Base-by-base conservation (phyloP, 2,329 filamentous ascomycete species). In the Neonectria ditissima region DNA sequence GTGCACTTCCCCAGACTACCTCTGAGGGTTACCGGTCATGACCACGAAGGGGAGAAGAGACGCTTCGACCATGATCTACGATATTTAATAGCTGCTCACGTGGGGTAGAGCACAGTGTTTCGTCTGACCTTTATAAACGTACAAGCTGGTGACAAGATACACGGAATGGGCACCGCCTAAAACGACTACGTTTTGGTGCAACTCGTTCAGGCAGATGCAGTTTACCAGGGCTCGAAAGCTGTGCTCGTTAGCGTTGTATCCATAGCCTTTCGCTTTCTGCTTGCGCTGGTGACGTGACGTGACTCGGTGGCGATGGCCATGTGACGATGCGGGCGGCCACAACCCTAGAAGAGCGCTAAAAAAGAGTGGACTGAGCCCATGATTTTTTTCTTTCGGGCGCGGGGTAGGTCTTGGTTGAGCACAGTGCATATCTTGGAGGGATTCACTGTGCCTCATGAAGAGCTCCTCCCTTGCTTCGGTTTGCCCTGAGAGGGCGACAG, bases 311-410 rank as follows among this genome's bases (percentile, higher is more conserved):
- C n/a, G 28, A 32, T 28, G 26, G 18, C 26, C 47, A 50, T 18
- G 45, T 48, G 47, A 41, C 11, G 47, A 34, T 8, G 26, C 13
- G 28, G 26, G 43, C 43, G 43, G 16, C 37, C 55, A 50, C 47
- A 59, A 43, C 48, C 56, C 56, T 47, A 53, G 13, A 37, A 34
- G 14, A 20, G 20, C 30, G 50, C 34, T 37, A 52, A 32, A 20
- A 16, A 47, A 47, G 43, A 24, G 30, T 41, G 34, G 24, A 30
- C 9, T 32, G 22, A 34, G 56, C 37, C 50, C 28, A 37, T 20
- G n/a, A 11, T 45, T 30, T 53, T 59, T 43, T 43, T 34, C 53
- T 47, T 45, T 52, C 44, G 39, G 48, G 50, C 43, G 56, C 56
- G 56, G 56, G 56, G 56, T 59, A 59, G 45, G 41, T 44, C 41